phyloP scores from a whole-genome alignment of 805 yeast species.

The Pichia scutulata region DNA sequence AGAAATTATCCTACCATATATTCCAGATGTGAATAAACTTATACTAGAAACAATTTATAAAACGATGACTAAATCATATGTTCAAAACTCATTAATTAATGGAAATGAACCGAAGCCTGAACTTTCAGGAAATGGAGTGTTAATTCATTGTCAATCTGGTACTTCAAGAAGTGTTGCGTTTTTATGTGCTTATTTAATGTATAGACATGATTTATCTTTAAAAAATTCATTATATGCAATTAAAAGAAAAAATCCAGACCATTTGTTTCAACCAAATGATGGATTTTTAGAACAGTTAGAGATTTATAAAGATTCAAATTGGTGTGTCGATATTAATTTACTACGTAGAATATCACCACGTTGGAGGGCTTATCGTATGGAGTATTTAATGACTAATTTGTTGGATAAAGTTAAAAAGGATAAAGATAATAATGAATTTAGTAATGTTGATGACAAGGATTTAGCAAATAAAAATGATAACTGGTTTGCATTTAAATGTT shows the following conservation, averaged over 20 bases:
- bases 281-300: conserved; percentile 68
- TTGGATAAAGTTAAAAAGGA: conserved; percentile 21
- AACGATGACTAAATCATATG: conserved; percentile 14
- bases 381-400: conserved; percentile 5
- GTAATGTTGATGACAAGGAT: conserved; percentile 1
- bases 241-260: conserved; percentile 44
- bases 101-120: conserved; percentile 26
- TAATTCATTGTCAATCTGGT: conserved; percentile 49
- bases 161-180: conserved; percentile 41
- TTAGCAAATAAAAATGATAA: conserved; percentile 17
- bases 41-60: conserved; percentile 56
- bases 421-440: not conserved
- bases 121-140: conserved; percentile 20
- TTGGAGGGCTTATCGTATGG: conserved; percentile 16
- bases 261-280: conserved; percentile 58
- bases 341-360: conserved; percentile 13
- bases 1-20: conserved; percentile 54
- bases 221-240: conserved; percentile 70
- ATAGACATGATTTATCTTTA: conserved; percentile 44
- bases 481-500: conserved; percentile 51
- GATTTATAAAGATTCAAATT: conserved; percentile 42
- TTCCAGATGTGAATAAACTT: conserved; percentile 56
- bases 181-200: conserved; percentile 42
- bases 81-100: conserved; percentile 7
- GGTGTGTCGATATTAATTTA: conserved; percentile 31